These are phyloP conservation scores for Agarophyton chilense DNA, from an alignment of 23 red algal species.

Conservation along the genomic window DNA sequence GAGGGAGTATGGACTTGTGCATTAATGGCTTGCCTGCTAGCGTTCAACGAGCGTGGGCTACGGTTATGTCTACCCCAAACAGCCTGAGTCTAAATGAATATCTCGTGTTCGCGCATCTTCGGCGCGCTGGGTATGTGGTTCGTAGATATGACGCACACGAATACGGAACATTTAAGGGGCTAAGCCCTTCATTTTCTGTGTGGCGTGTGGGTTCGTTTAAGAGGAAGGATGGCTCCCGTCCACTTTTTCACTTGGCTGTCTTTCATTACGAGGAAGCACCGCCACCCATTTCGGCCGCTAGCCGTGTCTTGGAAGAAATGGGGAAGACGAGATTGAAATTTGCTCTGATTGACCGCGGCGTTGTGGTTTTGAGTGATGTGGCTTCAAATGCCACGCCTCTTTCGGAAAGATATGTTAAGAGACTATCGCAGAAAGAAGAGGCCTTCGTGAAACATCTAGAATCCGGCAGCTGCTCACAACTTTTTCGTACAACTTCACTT, in stretches of 20 bases:
- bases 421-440: constrained; percentile 9
- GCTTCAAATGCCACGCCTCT: constrained; percentile 67
- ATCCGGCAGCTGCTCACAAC: background rate
- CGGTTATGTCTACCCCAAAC: constrained; percentile 11
- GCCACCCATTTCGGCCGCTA: background rate
- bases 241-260: constrained; percentile 61
- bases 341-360: constrained; percentile 57
- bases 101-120: constrained; percentile 67
- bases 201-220: constrained; percentile 74
- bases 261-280: constrained; percentile 43
- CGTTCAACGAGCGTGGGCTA: constrained; percentile 64
- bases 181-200: constrained; percentile 48
- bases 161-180: background rate
- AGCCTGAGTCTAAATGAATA: constrained; percentile 64
- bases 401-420: constrained; percentile 39
- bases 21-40: constrained; percentile 65
- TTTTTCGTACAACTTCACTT: background rate
- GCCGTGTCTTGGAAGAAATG: background rate
- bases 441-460: background rate
- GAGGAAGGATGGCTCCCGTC: constrained; percentile 28
- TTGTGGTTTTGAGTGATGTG: constrained; percentile 56
- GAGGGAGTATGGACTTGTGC: constrained; percentile 67
- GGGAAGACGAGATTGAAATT: constrained; percentile 43
- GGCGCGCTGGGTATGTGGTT: constrained; percentile 79
- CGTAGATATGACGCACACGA: constrained; percentile 51